Base-by-base conservation (phyloP, 2,329 filamentous ascomycete species). In the Aspergillus sp. region DNA sequence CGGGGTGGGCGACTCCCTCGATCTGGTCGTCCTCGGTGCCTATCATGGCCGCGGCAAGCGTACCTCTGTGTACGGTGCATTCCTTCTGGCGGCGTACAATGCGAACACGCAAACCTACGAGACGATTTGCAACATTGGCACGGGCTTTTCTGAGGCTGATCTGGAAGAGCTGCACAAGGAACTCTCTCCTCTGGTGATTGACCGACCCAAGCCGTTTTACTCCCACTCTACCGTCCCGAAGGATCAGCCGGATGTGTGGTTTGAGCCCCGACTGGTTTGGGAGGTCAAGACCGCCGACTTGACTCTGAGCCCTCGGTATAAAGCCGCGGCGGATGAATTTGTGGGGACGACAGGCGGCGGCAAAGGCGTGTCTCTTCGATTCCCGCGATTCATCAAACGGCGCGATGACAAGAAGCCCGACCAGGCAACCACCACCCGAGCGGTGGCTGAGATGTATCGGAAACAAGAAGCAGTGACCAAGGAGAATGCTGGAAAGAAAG, bases 171-270 rank as follows among this genome's bases (percentile, higher is more conserved):
- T 97, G 13, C 86, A 97, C 76, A 78, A 82, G 20, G 80, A 87
- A 47, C 85, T 99, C 23, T 87, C 84, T 0, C 81, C 85, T 7
- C 85, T 91, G 46, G 85, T 88, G 60, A 99, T 99, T 62, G 91
- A 96, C 67, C 85, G 87, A 1, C 84, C 93, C 1, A 99, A 99
- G 68, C 94, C 94, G 0, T 99, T 96, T 72, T 99, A 97, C 74
- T 81, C 85, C 1, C 94, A 99, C 71, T 91, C 88, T 3, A 77
- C 81, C 0, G 90, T 89, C 47, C 85, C 86, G 46, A 93, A 96
- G 74, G 91, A 97, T 69, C 94, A 99, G 71, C 94, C 94, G 1
- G 94, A 99, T 70, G 91, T 99, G 34, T 99, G 94, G 94, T 94
- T 99, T 69, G 94, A 99, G 78, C 90, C 94, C 13, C 85, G 86